phyloP scores from a whole-genome alignment of 2,329 filamentous ascomycete genomes.

The Samsoniella hepiali region DNA sequence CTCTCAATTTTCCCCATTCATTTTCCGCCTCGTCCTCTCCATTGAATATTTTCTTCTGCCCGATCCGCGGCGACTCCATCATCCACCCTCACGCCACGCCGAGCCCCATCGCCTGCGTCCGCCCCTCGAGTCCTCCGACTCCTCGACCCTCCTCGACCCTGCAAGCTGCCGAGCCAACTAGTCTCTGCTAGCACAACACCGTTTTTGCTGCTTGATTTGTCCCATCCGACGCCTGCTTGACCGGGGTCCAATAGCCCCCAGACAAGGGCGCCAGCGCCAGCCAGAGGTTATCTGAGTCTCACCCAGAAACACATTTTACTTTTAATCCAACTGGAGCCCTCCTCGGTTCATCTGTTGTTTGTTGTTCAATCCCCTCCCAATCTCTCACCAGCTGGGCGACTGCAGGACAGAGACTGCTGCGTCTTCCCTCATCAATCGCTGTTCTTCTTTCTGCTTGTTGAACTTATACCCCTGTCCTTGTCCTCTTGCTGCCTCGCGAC shows the following conservation, averaged over 20 bases:
- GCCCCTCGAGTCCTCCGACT: neutral
- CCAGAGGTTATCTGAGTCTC: neutral
- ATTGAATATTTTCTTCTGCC: neutral
- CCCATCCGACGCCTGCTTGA: neutral
- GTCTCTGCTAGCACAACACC: neutral
- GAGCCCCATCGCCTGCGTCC: neutral
- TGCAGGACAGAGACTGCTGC: neutral
- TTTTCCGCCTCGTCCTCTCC: neutral
- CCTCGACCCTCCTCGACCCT: neutral
- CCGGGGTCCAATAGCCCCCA: neutral
- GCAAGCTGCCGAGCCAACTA: neutral
- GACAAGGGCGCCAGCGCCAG: neutral
- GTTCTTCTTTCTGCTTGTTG: neutral
- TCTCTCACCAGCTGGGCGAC: neutral
- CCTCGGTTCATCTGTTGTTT: neutral
- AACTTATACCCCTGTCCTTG: neutral
- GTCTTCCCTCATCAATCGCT: neutral
- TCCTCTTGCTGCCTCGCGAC: neutral
- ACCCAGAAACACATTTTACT: neutral
- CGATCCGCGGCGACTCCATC: constrained; percentile 10
- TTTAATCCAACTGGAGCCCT: neutral
- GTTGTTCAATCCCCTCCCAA: neutral
- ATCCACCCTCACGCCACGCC: neutral
- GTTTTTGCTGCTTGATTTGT: neutral
- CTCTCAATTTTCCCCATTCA: neutral